Conservation (phyloP, 2,329 filamentous ascomycete species). For the Diatrype stigma region DNA sequence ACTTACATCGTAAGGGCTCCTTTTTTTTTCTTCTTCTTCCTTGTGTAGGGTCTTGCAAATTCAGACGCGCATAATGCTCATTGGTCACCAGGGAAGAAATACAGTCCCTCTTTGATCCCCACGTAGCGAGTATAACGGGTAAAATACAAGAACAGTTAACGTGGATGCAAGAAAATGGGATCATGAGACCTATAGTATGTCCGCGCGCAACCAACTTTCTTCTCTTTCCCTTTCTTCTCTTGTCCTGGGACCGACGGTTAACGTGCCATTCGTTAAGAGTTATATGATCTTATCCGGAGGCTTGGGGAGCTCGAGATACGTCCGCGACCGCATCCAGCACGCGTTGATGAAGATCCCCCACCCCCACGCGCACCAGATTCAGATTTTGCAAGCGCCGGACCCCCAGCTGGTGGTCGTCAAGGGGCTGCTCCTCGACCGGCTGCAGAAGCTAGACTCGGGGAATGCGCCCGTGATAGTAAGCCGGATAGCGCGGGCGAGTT, state of each 20-base stretch:
- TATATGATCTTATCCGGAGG: constrained; percentile 43
- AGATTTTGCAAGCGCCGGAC: constrained; percentile 42
- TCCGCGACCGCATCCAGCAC: constrained; percentile 38
- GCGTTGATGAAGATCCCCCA: constrained; percentile 30
- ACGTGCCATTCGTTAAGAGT: constrained; percentile 26
- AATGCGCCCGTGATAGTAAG: constrained; percentile 38
- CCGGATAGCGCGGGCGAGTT: constrained; percentile 38
- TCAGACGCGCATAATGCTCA: neutral
- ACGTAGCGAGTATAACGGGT: constrained; percentile 34
- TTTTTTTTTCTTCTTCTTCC: neutral
- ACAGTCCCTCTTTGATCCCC: constrained; percentile 38
- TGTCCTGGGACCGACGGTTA: too few species aligned
- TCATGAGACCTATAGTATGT: constrained; percentile 32
- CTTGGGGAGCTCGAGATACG: constrained; percentile 42
- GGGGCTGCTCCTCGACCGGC: constrained; percentile 46
- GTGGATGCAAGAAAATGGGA: constrained; percentile 30
- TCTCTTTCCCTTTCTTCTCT: too few species aligned
- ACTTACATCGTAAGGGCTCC: constrained; percentile 31
- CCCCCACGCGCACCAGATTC: constrained; percentile 30
- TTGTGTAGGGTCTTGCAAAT: too few species aligned
- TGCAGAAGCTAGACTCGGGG: constrained; percentile 41
- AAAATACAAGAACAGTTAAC: constrained; percentile 37
- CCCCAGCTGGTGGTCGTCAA: constrained; percentile 53
- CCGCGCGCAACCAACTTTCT: neutral
- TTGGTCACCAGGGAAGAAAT: constrained; percentile 34